Conservation (phyloP, 805 yeast genomes). For the Wickerhamiella vanderwaltii region DNA sequence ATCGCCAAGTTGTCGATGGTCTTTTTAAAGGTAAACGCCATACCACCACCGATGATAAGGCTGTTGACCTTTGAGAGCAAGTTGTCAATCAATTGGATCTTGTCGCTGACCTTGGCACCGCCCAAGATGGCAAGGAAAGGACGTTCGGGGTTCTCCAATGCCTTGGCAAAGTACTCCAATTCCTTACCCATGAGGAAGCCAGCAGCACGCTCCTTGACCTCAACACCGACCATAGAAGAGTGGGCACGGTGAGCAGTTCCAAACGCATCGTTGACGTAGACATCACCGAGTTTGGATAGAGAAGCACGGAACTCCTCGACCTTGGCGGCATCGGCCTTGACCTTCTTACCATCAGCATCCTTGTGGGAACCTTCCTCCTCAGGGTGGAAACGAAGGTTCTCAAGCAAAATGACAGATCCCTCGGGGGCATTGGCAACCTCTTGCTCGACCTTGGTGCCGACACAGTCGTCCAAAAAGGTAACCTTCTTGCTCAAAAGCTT, state of each 20-base stretch:
- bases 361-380: conserved; percentile 82
- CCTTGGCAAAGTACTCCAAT: conserved; percentile 93
- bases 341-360: conserved; percentile 84
- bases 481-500: conserved; percentile 64
- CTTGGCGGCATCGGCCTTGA: conserved; percentile 70
- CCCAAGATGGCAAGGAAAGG: conserved; percentile 98
- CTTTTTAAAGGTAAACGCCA: conserved; percentile 99
- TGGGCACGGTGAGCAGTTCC: conserved; percentile 99
- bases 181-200: conserved; percentile 99
- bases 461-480: conserved; percentile 78
- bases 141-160: conserved; percentile 93
- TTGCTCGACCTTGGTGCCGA: conserved; percentile 78
- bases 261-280: conserved; percentile 93
- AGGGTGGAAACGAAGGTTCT: conserved; percentile 96
- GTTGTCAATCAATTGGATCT: conserved; percentile 96
- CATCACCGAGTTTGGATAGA: conserved; percentile 88
- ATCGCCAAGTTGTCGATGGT: conserved; percentile 72
- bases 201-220: conserved; percentile 90
- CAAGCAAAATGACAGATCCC: conserved; percentile 82
- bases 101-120: conserved; percentile 99
- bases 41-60: conserved; percentile 97
- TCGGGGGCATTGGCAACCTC: conserved; percentile 59
- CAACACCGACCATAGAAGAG: conserved; percentile 97
- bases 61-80: conserved; percentile 84
- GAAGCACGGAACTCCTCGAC: conserved; percentile 82